Percentiles rank a stretch among this genome's conserved stretches.
These are phyloP conservation scores for Fallopia convolvulus DNA, from an alignment of 148 eudicot genomes.

Conservation along the genomic window DNA sequence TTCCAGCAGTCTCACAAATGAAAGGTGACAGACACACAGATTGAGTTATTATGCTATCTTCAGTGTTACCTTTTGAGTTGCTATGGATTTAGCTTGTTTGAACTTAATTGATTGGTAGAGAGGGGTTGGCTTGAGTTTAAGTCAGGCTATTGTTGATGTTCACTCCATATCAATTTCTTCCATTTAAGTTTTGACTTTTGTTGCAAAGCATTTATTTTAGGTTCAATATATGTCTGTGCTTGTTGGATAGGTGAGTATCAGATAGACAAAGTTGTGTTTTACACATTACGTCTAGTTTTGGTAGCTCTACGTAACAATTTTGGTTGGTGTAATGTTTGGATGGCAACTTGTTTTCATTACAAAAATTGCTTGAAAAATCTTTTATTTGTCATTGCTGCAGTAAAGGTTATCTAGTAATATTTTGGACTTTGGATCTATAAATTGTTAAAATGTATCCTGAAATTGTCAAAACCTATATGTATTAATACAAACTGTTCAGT, in stretches of 20 bases:
- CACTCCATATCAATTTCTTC: background rate
- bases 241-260: background rate
- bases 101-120: background rate
- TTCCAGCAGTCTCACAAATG: background rate
- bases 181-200: background rate
- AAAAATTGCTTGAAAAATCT: background rate
- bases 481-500: background rate
- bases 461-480: slow-evolving; percentile 49
- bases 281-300: background rate
- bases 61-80: background rate
- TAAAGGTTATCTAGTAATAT: slow-evolving; percentile 31
- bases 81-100: background rate
- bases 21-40: background rate
- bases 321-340: background rate
- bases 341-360: background rate
- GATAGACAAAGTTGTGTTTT: background rate
- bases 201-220: background rate
- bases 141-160: background rate
- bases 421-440: slow-evolving; percentile 29
- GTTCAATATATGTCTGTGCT: background rate
- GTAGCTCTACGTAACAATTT: background rate
- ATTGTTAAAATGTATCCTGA: slow-evolving; percentile 54
- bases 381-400: background rate
- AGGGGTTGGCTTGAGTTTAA: background rate
- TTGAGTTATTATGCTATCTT: background rate